These are phyloP conservation scores for Ettlia oleoabundans DNA, from an alignment of 139 green algal species.

Conservation along the genomic window DNA sequence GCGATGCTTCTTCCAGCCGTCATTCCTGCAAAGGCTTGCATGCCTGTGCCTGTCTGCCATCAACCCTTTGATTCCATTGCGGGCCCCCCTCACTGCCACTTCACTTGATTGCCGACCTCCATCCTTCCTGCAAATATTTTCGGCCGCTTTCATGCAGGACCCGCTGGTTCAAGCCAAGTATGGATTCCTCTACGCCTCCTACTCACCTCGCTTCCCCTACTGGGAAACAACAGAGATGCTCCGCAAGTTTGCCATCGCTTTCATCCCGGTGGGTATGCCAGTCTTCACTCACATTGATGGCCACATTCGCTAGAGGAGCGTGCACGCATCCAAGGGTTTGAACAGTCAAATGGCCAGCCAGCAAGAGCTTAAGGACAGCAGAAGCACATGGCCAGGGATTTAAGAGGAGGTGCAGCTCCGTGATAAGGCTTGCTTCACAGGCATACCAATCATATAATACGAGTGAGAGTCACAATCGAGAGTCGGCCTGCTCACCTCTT, in stretches of 20 bases:
- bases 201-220: constrained; percentile 32
- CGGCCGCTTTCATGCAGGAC: constrained; percentile 48
- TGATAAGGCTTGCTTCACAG: not conserved
- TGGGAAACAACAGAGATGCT: constrained; percentile 58
- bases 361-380: too few relatives aligned
- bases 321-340: not conserved
- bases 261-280: constrained; percentile 40
- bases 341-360: not conserved
- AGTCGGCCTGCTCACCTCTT: not conserved
- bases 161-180: constrained; percentile 25
- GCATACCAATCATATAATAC: too few relatives aligned
- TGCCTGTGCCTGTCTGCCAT: too few relatives aligned
- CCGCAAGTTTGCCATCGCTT: constrained; percentile 50
- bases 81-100: too few relatives aligned
- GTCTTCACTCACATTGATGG: not conserved
- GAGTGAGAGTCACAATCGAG: too few relatives aligned
- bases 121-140: too few relatives aligned
- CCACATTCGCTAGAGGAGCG: not conserved
- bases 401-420: not conserved
- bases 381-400: too few relatives aligned
- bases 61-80: too few relatives aligned
- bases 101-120: not conserved
- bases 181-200: constrained; percentile 57
- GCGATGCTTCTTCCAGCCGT: too few relatives aligned
- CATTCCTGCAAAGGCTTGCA: too few relatives aligned